These are phyloP conservation scores for Pichia phayaonensis DNA, from an alignment of 805 yeast species.

Conservation along the genomic window DNA sequence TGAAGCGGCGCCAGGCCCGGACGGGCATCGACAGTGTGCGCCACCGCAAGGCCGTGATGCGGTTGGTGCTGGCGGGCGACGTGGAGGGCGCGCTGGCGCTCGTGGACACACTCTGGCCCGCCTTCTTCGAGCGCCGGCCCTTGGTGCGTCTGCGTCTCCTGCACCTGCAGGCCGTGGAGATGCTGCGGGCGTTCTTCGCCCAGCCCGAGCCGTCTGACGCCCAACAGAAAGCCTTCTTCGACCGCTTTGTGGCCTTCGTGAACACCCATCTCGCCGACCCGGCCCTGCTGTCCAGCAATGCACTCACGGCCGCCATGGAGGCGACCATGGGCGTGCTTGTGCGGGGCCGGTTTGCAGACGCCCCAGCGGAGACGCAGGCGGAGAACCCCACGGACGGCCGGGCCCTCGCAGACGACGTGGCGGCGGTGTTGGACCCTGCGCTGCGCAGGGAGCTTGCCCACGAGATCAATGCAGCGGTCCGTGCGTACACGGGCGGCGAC, in stretches of 20 bases:
- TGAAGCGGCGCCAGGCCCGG: background rate
- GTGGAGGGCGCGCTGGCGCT: background rate
- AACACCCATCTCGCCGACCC: background rate
- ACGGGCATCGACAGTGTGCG: background rate
- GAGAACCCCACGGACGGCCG: too few relatives aligned
- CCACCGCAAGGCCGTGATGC: background rate
- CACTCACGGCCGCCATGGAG: background rate
- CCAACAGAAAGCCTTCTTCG: background rate
- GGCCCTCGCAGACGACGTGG: too few relatives aligned
- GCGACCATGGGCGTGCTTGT: background rate
- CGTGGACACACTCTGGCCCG: background rate
- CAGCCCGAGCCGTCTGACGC: background rate
- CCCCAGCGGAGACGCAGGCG: too few relatives aligned
- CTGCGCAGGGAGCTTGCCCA: background rate
- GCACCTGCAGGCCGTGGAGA: background rate
- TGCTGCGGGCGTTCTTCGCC: background rate
- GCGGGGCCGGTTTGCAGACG: background rate
- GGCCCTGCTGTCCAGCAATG: background rate
- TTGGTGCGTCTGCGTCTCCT: background rate
- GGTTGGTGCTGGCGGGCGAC: background rate
- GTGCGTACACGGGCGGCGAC: background rate
- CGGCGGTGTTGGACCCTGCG: background rate
- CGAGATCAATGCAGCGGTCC: background rate
- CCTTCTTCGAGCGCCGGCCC: background rate
- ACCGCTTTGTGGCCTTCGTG: background rate